Evolutionary conservation across 108 stramenopile genomes (phyloP).

Genomic region (Parietichytrium sp.): DNA sequence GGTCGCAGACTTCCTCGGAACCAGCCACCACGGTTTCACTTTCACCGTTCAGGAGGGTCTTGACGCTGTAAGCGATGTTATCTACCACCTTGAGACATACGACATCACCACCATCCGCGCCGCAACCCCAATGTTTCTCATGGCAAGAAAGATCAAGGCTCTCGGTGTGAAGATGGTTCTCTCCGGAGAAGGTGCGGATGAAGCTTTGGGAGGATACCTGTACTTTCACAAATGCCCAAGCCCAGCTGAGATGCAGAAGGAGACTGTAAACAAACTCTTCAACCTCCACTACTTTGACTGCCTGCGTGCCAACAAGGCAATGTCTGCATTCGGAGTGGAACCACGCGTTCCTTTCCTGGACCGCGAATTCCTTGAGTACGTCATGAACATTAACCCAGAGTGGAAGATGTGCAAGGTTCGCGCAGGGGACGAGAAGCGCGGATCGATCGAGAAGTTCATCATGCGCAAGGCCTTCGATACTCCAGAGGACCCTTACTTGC

Average conservation of each 20-base stretch:
- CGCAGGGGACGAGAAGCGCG: conserved; percentile 67
- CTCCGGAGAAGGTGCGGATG: conserved; percentile 95
- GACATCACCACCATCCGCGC: conserved; percentile 95
- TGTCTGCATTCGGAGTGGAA: conserved; percentile 96
- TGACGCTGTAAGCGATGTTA: conserved; percentile 93
- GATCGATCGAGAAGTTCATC: conserved; percentile 86
- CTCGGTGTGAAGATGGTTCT: conserved; percentile 99
- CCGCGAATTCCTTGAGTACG: conserved; percentile 88
- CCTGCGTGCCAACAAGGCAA: conserved; percentile 95
- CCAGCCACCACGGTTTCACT: conserved; percentile 91
- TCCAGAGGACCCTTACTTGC: conserved; percentile 96
- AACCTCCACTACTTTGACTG: conserved; percentile 95
- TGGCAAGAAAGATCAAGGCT: conserved; percentile 96
- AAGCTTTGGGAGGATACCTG: conserved; percentile 96
- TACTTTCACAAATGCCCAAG: conserved; percentile 99
- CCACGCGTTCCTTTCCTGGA: conserved; percentile 95
- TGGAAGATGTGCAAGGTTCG: conserved; percentile 87
- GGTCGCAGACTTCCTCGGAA: conserved; percentile 90
- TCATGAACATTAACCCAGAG: conserved; percentile 87
- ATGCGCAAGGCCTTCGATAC: conserved; percentile 97
- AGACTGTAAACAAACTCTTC: conserved; percentile 88
- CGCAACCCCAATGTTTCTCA: conserved; percentile 95
- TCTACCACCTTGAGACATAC: conserved; percentile 90
- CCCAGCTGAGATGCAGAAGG: conserved; percentile 88
- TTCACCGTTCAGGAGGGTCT: conserved; percentile 94